A percentile compares a stretch with the other conserved stretches of the same genome.
These are phyloP conservation scores for Metschnikowia cerradonensis DNA, from an alignment of 805 yeast genomes.

Conservation along the genomic window DNA sequence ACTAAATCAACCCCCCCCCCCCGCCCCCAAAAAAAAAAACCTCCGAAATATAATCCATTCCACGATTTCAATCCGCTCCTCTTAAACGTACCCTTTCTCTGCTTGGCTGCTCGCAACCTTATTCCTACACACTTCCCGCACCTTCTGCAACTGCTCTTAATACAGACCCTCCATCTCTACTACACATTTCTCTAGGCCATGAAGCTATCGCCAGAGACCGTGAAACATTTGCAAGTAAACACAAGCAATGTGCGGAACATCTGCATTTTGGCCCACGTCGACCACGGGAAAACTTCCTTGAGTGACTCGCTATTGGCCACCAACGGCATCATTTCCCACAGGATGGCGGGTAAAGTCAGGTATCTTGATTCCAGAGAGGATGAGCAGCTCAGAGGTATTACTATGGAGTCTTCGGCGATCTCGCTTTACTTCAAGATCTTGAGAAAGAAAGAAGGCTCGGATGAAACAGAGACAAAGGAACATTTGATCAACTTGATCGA, in stretches of 20 bases:
- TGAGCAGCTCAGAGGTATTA: slow-evolving; percentile 93
- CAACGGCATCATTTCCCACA: slow-evolving; percentile 91
- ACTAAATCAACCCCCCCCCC: no score
- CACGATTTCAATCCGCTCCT: no score
- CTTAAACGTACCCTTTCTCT: neutral
- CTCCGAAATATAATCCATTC: no score
- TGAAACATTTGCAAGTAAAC: slow-evolving; percentile 63
- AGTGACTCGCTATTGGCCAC: slow-evolving; percentile 91
- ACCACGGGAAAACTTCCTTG: slow-evolving; percentile 95
- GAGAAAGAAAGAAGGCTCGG: slow-evolving; percentile 30
- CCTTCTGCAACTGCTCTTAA: neutral
- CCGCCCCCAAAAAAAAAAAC: no score
- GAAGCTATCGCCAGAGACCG: slow-evolving; percentile 61
- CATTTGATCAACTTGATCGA: slow-evolving; percentile 88
- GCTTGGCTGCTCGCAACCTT: neutral
- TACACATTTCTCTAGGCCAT: slow-evolving; percentile 19
- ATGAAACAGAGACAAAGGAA: slow-evolving; percentile 52
- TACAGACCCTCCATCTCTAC: neutral
- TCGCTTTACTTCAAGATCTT: slow-evolving; percentile 83
- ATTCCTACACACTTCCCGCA: slow-evolving; percentile 1
- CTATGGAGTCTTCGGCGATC: slow-evolving; percentile 96
- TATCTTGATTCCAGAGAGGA: slow-evolving; percentile 92
- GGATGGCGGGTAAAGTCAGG: slow-evolving; percentile 92
- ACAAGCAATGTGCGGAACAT: slow-evolving; percentile 77
- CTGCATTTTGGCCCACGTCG: slow-evolving; percentile 96